Evolutionary conservation across 108 stramenopile species (phyloP).

Genomic region (Mediolabrus comicus): DNA sequence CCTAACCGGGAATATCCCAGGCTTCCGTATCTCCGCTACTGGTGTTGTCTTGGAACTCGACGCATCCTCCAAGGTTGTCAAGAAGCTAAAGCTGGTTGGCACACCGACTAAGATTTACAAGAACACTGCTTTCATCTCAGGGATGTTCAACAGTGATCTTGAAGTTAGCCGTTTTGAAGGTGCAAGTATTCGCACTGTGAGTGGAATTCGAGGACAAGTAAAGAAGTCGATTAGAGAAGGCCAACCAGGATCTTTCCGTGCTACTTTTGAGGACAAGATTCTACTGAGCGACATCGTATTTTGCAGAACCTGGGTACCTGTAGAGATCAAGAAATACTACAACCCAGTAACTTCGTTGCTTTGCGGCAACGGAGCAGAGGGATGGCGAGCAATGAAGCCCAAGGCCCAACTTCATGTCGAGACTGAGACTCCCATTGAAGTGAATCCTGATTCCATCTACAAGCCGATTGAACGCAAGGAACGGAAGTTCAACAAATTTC

Average conservation of each 20-base stretch:
- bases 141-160: constrained; percentile 98
- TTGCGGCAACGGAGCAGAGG: constrained; percentile 50
- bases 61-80: constrained; percentile 91
- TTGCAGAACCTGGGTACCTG: constrained; percentile 98
- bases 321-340: constrained; percentile 91
- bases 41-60: constrained; percentile 94
- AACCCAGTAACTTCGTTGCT: constrained; percentile 94
- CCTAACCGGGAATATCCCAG: constrained; percentile 63
- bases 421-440: constrained; percentile 86
- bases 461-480: constrained; percentile 92
- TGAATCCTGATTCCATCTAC: constrained; percentile 96
- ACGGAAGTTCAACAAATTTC: constrained; percentile 79
- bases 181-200: constrained; percentile 93
- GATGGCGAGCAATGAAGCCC: constrained; percentile 90
- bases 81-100: constrained; percentile 99
- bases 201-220: constrained; percentile 95
- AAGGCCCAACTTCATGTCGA: constrained; percentile 92
- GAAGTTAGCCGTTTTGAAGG: constrained; percentile 96
- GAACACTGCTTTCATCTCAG: constrained; percentile 98
- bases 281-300: constrained; percentile 95
- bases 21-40: constrained; percentile 94
- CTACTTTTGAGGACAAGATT: constrained; percentile 99
- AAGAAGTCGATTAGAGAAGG: constrained; percentile 93
- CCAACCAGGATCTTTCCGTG: constrained; percentile 91
- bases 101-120: constrained; percentile 95